Conservation (phyloP, 352 stramenopile genomes). For the Phytophthora brassicae region DNA sequence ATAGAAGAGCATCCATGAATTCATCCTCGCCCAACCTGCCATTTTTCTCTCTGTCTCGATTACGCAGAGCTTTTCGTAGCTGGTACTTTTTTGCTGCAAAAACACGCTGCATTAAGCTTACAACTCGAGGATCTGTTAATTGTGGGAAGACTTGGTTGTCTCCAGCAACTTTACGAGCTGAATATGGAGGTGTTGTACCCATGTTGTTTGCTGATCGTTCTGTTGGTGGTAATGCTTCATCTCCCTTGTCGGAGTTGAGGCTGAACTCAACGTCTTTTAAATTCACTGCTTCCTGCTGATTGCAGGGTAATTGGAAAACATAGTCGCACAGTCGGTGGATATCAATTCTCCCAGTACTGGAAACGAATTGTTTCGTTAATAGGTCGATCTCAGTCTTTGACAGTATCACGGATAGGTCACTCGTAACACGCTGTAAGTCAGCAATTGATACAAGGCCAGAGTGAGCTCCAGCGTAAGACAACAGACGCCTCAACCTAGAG, state of each 20-base stretch:
- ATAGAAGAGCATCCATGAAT: conserved; percentile 76
- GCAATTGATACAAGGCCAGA: conserved; percentile 22
- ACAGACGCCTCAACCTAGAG: conserved; percentile 17
- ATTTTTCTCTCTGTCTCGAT: conserved; percentile 56
- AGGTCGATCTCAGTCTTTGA: conserved; percentile 37
- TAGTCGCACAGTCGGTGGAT: conserved; percentile 43
- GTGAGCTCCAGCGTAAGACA: conserved; percentile 16
- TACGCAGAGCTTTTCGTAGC: conserved; percentile 64
- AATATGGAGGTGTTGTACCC: conserved; percentile 10
- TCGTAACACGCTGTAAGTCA: conserved; percentile 29
- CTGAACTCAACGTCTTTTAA: conserved; percentile 22
- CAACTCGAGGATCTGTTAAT: conserved; percentile 33
- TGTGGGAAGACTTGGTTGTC: conserved; percentile 5
- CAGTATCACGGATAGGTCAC: conserved; percentile 29
- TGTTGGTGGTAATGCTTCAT: conserved; percentile 24
- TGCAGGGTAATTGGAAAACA: conserved; percentile 33
- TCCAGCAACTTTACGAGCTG: conserved; percentile 7
- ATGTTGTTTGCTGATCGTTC: conserved; percentile 7
- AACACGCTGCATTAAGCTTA: conserved; percentile 48
- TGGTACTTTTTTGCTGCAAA: conserved; percentile 73
- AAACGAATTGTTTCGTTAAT: conserved; percentile 30
- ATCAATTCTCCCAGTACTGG: conserved; percentile 30
- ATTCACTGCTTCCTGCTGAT: conserved; percentile 12
- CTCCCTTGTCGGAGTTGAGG: conserved; percentile 12
- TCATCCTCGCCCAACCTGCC: conserved; percentile 64